Base-by-base conservation (phyloP, 371 early-diverging fungal species). In the Basidiobolus meristosporus region DNA sequence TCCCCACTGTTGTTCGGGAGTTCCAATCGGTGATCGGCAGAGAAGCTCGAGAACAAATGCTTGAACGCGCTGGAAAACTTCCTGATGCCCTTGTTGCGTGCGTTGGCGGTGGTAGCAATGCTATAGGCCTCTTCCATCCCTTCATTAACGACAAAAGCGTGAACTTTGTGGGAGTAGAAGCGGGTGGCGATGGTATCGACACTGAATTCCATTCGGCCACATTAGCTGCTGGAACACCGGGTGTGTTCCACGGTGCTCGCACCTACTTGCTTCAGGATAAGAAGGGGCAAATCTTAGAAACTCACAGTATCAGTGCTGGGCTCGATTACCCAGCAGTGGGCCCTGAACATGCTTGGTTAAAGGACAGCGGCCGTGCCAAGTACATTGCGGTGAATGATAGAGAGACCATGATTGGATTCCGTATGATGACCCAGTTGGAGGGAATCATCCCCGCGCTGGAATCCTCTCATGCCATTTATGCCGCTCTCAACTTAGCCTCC, bases 321-420 rank as follows among this genome's bases (percentile, higher is more conserved):
- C 66, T 96, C 37, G 90, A 92, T 63, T 95, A 96, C 57, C 92
- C 97, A 2, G 95, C 92, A 47, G 93, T 95, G 31, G 95, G 95
- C 18, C 95, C 95, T 16, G 95, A 96, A 54, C 93, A 91, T 53
- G 75, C 92, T 20, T 88, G 69, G 65, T 68, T 96, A 46, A 84
- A 88, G 61, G 82, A 83, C 49, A 63, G 67, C 31, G 78, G 77
- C 15, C 69, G 97, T 31, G 97, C 83, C 32, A 68, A 87, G 46
- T 91, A 92, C 51, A 52, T 69, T 17, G 73, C 77, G 9, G 90
- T 77, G 42, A 77, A 82, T 16, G 93, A 96, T 48, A 70, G 68
- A n/a, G 73, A 92, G 48, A 81, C 88, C 20, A 53, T 95, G 55
- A 66, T 69, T 42, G 97, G 93, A 28, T 89, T 96, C 70, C 75